Conservation (phyloP, 495 filamentous ascomycete species). For the Aspergillus cavernicola region DNA sequence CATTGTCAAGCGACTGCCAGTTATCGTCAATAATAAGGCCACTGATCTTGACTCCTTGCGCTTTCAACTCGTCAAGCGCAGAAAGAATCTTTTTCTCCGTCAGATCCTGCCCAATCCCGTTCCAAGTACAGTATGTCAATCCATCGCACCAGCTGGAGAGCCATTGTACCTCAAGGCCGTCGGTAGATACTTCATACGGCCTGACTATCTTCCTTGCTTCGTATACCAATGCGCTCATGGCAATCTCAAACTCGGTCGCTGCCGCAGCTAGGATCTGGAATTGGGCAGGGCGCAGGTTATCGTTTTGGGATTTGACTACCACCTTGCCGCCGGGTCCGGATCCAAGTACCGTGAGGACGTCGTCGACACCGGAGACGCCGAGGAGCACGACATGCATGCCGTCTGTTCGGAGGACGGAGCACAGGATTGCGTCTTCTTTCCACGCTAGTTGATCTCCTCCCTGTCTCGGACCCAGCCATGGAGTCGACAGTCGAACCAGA, state of each 20-base stretch:
- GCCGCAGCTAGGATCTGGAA: slow-evolving; percentile 68
- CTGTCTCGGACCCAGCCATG: slow-evolving; percentile 88
- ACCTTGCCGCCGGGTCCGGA: slow-evolving; percentile 64
- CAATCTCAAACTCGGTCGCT: slow-evolving; percentile 70
- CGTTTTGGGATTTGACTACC: slow-evolving; percentile 67
- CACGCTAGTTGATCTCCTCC: slow-evolving; percentile 61
- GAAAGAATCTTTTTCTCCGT: slow-evolving; percentile 74
- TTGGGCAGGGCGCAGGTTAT: slow-evolving; percentile 49
- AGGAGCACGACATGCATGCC: slow-evolving; percentile 79
- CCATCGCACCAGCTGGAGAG: slow-evolving; percentile 88
- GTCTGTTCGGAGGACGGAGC: slow-evolving; percentile 71
- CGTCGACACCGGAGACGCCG: slow-evolving; percentile 70
- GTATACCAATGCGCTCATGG: slow-evolving; percentile 79
- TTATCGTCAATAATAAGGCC: slow-evolving; percentile 94
- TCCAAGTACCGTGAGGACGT: slow-evolving; percentile 68
- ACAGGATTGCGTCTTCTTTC: slow-evolving; percentile 74
- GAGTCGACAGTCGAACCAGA: slow-evolving; percentile 69
- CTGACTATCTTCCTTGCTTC: slow-evolving; percentile 69
- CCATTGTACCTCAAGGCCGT: slow-evolving; percentile 61
- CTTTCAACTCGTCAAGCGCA: slow-evolving; percentile 67
- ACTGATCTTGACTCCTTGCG: slow-evolving; percentile 69
- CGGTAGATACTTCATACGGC: slow-evolving; percentile 24
- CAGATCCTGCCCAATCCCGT: slow-evolving; percentile 77
- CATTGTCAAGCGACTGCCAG: slow-evolving; percentile 78
- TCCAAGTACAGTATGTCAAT: slow-evolving; percentile 84